Conservation (phyloP, 2,329 filamentous ascomycete species). For the Emergomyces pasteurianus region DNA sequence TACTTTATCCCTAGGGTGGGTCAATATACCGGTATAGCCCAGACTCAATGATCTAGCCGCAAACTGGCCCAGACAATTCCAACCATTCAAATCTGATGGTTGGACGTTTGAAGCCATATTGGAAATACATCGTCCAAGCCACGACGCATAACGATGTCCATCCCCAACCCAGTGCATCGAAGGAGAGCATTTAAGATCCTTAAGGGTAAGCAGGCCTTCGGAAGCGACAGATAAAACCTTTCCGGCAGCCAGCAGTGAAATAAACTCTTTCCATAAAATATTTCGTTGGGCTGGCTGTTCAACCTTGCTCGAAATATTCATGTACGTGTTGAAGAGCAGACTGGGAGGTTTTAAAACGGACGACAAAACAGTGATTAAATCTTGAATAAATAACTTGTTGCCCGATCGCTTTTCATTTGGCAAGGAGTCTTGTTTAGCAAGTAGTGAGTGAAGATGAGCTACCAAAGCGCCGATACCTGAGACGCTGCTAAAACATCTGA, state of each 20-base stretch:
- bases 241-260: conserved; percentile 48
- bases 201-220: conserved; percentile 37
- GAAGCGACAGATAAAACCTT: conserved; percentile 47
- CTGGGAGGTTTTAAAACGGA: conserved; percentile 33
- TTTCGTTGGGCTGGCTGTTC: conserved; percentile 34
- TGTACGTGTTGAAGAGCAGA: conserved; percentile 34
- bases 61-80: conserved; percentile 33
- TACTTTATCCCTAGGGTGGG: background rate
- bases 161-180: conserved; percentile 49
- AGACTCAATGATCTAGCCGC: conserved; percentile 52
- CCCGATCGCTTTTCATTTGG: conserved; percentile 24
- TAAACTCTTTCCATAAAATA: conserved; percentile 52
- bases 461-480: conserved; percentile 67
- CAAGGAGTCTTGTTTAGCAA: conserved; percentile 22
- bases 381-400: conserved; percentile 21
- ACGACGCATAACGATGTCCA: conserved; percentile 53
- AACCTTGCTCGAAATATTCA: conserved; percentile 31
- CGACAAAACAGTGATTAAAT: conserved; percentile 26
- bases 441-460: conserved; percentile 53
- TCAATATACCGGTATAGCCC: conserved; percentile 54
- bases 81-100: conserved; percentile 17
- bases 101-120: conserved; percentile 33
- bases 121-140: conserved; percentile 57
- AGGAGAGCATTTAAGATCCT: conserved; percentile 16
- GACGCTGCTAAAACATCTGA: conserved; percentile 58